Percentiles rank a stretch among this genome's conserved stretches.
Conservation (phyloP, 192 early-diverging fungal species). For the Pecoramyces ruminantium region DNA sequence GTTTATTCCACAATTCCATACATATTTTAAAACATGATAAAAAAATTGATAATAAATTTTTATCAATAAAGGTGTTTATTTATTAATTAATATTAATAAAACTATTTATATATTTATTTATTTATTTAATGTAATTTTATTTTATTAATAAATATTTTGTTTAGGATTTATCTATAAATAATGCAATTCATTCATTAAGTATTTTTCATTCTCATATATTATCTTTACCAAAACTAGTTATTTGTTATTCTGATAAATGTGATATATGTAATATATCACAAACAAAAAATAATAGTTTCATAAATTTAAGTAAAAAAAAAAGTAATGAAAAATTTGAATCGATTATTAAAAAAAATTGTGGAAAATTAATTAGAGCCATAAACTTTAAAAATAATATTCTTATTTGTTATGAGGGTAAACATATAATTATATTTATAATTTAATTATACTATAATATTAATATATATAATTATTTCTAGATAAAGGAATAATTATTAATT, state of each 20-base stretch:
- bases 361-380: not conserved
- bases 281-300: not conserved
- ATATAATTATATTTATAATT: too few species aligned
- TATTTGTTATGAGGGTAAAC: not conserved
- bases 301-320: not conserved
- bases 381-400: not conserved
- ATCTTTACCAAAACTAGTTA: not conserved
- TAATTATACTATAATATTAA: too few species aligned
- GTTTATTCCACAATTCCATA: not conserved
- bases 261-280: not conserved
- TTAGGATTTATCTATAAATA: not conserved
- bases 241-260: not conserved
- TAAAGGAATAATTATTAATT: not conserved
- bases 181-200: not conserved
- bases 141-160: too few species aligned
- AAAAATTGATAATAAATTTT: not conserved
- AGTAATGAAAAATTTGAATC: not conserved
- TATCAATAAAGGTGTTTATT: not conserved
- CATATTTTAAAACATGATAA: not conserved
- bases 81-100: too few species aligned
- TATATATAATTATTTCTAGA: not conserved
- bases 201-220: not conserved
- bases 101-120: too few species aligned
- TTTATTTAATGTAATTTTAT: too few species aligned
- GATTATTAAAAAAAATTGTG: not conserved